Conservation (phyloP, 192 early-diverging fungal genomes). For the Coemansia sp. region DNA sequence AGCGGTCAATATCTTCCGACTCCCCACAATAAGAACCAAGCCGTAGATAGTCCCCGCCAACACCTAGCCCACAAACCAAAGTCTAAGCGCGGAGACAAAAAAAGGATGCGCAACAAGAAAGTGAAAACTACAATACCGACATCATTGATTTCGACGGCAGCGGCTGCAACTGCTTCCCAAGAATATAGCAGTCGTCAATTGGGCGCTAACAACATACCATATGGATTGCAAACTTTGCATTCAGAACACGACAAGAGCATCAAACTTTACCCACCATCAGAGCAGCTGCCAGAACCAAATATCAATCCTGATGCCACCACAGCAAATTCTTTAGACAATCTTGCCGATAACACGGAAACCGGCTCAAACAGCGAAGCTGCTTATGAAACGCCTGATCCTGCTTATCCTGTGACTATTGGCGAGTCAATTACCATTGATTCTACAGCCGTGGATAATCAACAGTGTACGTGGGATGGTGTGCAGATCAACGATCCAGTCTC, state of each 20-base stretch:
- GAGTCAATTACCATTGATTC: background rate
- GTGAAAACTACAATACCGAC: background rate
- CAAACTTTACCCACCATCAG: background rate
- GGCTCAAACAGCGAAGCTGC: background rate
- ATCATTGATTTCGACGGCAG: background rate
- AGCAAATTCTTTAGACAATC: background rate
- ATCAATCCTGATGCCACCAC: background rate
- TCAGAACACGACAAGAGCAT: background rate
- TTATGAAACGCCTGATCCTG: background rate
- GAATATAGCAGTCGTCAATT: background rate
- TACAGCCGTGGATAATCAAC: background rate
- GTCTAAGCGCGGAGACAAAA: background rate
- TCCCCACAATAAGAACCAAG: background rate
- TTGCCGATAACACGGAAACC: background rate
- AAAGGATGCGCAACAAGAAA: background rate
- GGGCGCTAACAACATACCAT: background rate
- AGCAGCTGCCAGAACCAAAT: background rate
- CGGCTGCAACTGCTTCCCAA: background rate
- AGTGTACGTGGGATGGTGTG: conserved; percentile 8
- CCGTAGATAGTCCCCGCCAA: background rate
- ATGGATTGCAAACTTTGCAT: background rate
- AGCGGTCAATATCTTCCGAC: background rate
- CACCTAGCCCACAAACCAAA: background rate
- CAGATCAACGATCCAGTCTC: conserved; percentile 20
- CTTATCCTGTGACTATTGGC: background rate